Base-by-base conservation (phyloP, 1,139 yeast species). In the Ogataea hybrid region DNA sequence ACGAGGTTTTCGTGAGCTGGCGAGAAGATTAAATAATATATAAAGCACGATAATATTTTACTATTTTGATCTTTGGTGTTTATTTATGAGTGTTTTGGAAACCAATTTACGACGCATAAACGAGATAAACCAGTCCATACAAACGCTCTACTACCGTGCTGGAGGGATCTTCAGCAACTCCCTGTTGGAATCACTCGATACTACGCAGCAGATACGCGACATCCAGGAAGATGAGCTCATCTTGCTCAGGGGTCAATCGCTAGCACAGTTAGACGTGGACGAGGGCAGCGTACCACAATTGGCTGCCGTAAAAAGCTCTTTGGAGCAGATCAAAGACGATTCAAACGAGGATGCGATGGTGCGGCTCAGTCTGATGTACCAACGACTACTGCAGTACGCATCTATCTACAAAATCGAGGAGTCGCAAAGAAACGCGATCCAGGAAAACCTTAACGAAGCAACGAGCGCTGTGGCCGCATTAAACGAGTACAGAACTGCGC, bases 1-100 rank as follows among this genome's bases (percentile, higher is more conserved):
- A 90, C 57, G 96, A 89, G 57, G 97, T 90, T 3, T 75, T 75
- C 58, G 90, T 89, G n/a, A 77, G 79, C 49, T 90, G 97, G 97
- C 73, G 90, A 60, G 87, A 81, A 52, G 77, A 72, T 54, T 73
- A 27, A 20, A 20, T 9, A 20, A 6, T 20, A 20, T 20, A 4
- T 20, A 20, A 8, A 20, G 21, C 21, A 20, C 7, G 18, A 17
- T 6, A 17, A 6, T 20, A 20, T 20, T 20, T 20, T 20, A 20
- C 21, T 20, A 7, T 28, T 16, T 36, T 28, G 8, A 23, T 21
- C n/a, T 20, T 14, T 17, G 23, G 29, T 16, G 25, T 27, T 31
- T 33, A 31, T 33, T 33, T 6, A 48, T 44, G 43, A 44, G 42
- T 16, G 36, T 47, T 11, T 41, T 49, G 28, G 51, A 47, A 8